Evolutionary conservation across 495 filamentous ascomycete species (phyloP), one percentile per base, ranked within the genome.

Genomic region (Penicillium ochrochloron): DNA sequence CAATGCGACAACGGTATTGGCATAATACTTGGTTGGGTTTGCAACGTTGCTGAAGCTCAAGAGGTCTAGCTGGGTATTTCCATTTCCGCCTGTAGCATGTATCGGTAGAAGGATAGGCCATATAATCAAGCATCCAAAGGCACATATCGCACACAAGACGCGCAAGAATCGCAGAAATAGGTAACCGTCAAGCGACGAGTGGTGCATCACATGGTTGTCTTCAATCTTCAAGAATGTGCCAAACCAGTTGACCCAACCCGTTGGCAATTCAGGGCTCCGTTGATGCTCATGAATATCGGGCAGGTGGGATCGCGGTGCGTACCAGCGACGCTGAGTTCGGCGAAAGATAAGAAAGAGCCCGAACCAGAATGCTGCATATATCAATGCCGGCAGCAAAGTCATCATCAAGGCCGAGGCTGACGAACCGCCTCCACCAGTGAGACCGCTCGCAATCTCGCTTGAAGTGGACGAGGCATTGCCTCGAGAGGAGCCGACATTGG

Each of bases 71-170:
- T 90, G 78, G 0, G 69, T 75, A n/a, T 86, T 83, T 0, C 79
- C 79, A 15, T 78, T 84, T 27, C 85, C 85, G 5, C 90, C 90
- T 7, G 90, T 94, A 29, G 84, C 85, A 75, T 95, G 90, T 65
- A 96, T 80, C 3, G 92, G 92, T 68, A 97, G 88, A 44, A 96
- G 75, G 29, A 95, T 80, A 0, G 92, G 91, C 89, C 91, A 95
- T 46, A 89, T 91, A 62, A 97, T 85, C 63, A 85, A 81, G 68
- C 86, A 90, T 23, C 92, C 92, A 17, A 89, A 85, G 52, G 94
- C 86, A 75, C 86, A 91, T 35, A 92, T 86, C 48, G 84, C 79
- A 44, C 89, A 83, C n/a, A 88, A 76, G 57, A 92, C 88, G 60
- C 88, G 83, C 62, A 97, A 75, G 69, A 91, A 95, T 27, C 93